Base-by-base conservation (phyloP, 73 alveolate species). In the Paraurostyla sp. region DNA sequence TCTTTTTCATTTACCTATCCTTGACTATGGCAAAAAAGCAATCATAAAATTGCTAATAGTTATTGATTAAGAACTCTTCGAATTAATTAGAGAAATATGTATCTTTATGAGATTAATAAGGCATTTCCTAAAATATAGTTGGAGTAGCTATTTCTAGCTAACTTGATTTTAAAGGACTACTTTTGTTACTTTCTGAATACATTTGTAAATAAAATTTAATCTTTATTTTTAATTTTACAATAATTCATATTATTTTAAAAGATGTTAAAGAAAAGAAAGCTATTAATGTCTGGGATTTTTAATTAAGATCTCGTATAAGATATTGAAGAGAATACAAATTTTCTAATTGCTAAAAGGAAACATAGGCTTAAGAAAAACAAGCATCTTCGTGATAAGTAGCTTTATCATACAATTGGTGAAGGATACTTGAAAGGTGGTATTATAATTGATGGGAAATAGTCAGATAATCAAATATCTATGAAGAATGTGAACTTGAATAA, bases 281-380 rank as follows among this genome's bases (percentile, higher is more conserved):
- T 38, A 22, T 35, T 65, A 40, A 33, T 65, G 11, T 0, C 40
- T 38, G 82, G 82, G 9, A n/a, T n/a, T n/a, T 22, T 65, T 6
- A 65, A 65, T 38, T 65, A 32, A 38, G 82, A 65, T 65, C 41
- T 65, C 35, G 82, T 38, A 1, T 56, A 65, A 22, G 82, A 65
- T 65, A 65, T 65, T 35, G 82, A 65, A 38, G 82, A 65, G 25
- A 65, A 65, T 22, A 65, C 82, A 38, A 65, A 65, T 22, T 65
- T 65, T 40, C 82, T 65, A n/a, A 15, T 65, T 38, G 82, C 58
- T 9, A 65, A 65, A 40, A 23, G 82, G 6, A 65, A 65, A 65
- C 9, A 40, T 22, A 65, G 82, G 25, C 32, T 65, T 0, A 32
- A 38, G 23, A 33, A 40, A 38, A 42, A 40, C 6, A 65, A 38